Percentiles rank a stretch among this genome's conserved stretches.
Evolutionary conservation across 2,329 filamentous ascomycete genomes (phyloP).

Genomic region (Rhynchosporium secalis): DNA sequence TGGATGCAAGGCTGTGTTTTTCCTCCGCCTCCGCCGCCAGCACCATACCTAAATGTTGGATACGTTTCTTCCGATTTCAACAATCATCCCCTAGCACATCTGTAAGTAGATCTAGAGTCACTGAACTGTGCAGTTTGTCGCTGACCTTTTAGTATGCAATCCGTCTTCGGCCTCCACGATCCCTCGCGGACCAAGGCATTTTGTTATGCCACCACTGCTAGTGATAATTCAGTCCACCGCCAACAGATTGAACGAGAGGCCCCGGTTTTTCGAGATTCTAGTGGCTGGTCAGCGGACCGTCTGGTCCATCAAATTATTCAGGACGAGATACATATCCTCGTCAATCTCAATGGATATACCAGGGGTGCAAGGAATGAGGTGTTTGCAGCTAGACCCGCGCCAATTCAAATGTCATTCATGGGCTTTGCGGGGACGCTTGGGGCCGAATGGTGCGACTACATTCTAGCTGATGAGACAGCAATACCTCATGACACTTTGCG

Average conservation of each 20-base stretch:
- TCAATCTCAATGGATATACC: constrained; percentile 98
- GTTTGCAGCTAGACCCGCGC: constrained; percentile 90
- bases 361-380: constrained; percentile 95
- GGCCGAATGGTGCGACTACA: constrained; percentile 98
- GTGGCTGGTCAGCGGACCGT: constrained; percentile 79
- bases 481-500: constrained; percentile 80
- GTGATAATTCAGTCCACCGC: constrained; percentile 85
- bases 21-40: constrained; percentile 79
- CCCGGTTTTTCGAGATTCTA: constrained; percentile 87
- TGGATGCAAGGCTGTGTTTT: constrained; percentile 85
- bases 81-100: constrained; percentile 91
- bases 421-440: constrained; percentile 95
- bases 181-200: constrained; percentile 73
- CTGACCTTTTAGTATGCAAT: constrained; percentile 71
- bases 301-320: constrained; percentile 82
- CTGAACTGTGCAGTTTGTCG: constrained; percentile 8
- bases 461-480: constrained; percentile 85
- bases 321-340: constrained; percentile 89
- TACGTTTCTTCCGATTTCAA: constrained; percentile 99
- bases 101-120: constrained; percentile 50
- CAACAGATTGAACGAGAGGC: constrained; percentile 92
- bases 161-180: constrained; percentile 91
- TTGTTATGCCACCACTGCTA: constrained; percentile 92
- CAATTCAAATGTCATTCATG: constrained; percentile 99
- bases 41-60: constrained; percentile 82